These are phyloP conservation scores for Auricularia auricula-judae DNA, from an alignment of 768 basidiomycete species.

Conservation along the genomic window DNA sequence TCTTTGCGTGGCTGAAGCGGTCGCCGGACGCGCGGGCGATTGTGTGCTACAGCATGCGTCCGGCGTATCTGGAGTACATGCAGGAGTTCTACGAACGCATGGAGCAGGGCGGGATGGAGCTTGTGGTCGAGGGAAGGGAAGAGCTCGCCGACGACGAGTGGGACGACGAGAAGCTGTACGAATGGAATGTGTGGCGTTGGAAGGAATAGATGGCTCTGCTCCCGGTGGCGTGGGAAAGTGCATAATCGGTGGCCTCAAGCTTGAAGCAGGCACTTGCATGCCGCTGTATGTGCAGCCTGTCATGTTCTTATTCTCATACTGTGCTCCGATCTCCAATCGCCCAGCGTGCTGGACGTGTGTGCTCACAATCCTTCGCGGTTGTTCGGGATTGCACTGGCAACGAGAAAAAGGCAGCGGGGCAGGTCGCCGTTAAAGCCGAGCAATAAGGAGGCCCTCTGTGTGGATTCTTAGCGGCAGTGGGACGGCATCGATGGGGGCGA, in stretches of 20 bases:
- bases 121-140: background rate
- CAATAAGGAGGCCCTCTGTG: background rate
- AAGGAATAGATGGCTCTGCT: background rate
- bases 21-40: background rate
- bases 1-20: background rate
- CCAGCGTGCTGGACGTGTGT: too few relatives aligned
- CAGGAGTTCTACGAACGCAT: background rate
- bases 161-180: conserved; percentile 1
- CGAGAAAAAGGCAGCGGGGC: background rate
- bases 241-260: background rate
- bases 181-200: background rate
- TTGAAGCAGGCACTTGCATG: background rate
- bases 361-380: too few relatives aligned
- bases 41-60: background rate
- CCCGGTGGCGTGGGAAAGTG: background rate
- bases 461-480: too few relatives aligned
- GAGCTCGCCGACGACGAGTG: background rate
- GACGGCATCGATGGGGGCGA: background rate
- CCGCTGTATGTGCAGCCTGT: background rate
- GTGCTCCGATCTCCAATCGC: too few relatives aligned
- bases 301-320: too few relatives aligned
- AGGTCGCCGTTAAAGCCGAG: background rate
- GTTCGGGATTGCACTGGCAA: too few relatives aligned
- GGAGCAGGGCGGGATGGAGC: background rate
- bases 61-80: background rate